Evolutionary conservation across 1,284 basidiomycete species (phyloP), one percentile per base, ranked within the genome.

Genomic region (Pseudozyma tsukubaensis): DNA sequence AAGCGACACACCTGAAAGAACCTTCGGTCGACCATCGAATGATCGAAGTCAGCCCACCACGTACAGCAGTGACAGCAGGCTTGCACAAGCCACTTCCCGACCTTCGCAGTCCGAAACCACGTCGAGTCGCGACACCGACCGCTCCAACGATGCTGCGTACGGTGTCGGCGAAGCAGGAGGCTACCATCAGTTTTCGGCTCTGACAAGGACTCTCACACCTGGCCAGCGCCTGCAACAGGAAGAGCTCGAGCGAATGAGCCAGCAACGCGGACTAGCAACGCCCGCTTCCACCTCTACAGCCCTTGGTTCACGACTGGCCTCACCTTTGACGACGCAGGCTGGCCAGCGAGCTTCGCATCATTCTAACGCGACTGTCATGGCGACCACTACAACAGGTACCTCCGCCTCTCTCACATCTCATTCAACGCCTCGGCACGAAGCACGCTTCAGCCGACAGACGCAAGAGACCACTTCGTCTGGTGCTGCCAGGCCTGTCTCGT

Each of bases 81-180:
- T 40, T 19, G 34, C 35, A 42, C 44, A 40, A 32, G 43, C 49
- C 12, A 35, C n/a, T 18, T 60, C 64, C 19, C 64, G 45, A 1
- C 56, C 59, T 40, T 67, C 64, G 1, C 54, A 47, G 3, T 68
- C 66, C 11, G 66, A 58, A 3, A 62, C 66, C 34, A 62, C 59
- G 14, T 58, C 59, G 9, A 68, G 59, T 35, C 59, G 59, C 10
- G 59, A 54, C 39, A 68, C 66, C 5, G 47, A 60, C 21, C 50
- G 29, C 12, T 68, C 66, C 9, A 37, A 49, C 14, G 36, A 59
- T 32, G 44, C 50, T 18, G 66, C 44, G 2, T 68, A 68, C 16
- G 66, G 66, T 42, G 59, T 68, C 2, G 66, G 66, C 45, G 66
- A 68, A 19, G 59, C 59, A 34, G 59, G 66, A 24, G 55, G 66